Percentiles rank a stretch among this genome's conserved stretches.
Evolutionary conservation across 140 eudicot genomes (phyloP).

Genomic region (Cichorium intybus): DNA sequence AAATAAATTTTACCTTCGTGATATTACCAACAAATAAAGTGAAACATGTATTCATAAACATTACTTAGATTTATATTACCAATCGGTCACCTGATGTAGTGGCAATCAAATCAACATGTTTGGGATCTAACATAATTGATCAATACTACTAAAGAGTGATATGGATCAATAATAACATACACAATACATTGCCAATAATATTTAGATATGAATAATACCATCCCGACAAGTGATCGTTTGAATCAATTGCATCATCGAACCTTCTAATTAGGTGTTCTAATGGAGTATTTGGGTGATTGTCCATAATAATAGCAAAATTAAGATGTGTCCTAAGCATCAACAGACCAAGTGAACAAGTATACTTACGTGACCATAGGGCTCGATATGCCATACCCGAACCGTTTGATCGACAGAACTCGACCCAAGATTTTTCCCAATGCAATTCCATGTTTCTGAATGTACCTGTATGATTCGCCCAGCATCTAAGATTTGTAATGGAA

Average conservation of each 20-base stretch:
- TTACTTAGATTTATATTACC: too few species aligned
- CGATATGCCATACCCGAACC: constrained; percentile 91
- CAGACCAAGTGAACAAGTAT: not conserved
- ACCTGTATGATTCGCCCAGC: constrained; percentile 45
- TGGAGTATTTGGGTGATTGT: not conserved
- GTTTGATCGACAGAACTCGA: constrained; percentile 99
- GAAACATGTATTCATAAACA: too few species aligned
- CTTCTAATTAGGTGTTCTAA: not conserved
- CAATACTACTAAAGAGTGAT: too few species aligned
- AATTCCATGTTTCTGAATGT: constrained; percentile 99
- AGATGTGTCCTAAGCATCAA: constrained; percentile 8
- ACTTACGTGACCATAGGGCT: constrained; percentile 83
- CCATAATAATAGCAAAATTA: constrained; percentile 12
- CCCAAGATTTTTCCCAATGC: constrained; percentile 88
- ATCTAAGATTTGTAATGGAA: not conserved
- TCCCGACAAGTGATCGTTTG: too few species aligned
- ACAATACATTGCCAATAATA: too few species aligned
- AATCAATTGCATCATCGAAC: not conserved
- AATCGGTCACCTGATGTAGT: constrained; percentile 98
- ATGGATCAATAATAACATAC: too few species aligned
- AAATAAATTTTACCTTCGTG: too few species aligned
- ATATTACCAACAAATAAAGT: too few species aligned
- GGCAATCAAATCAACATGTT: constrained; percentile 90
- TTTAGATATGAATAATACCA: too few species aligned
- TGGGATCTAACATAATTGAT: constrained; percentile 97